Conservation (phyloP, 2,329 filamentous ascomycete genomes). For the Neopestalotiopsis clavispora region DNA sequence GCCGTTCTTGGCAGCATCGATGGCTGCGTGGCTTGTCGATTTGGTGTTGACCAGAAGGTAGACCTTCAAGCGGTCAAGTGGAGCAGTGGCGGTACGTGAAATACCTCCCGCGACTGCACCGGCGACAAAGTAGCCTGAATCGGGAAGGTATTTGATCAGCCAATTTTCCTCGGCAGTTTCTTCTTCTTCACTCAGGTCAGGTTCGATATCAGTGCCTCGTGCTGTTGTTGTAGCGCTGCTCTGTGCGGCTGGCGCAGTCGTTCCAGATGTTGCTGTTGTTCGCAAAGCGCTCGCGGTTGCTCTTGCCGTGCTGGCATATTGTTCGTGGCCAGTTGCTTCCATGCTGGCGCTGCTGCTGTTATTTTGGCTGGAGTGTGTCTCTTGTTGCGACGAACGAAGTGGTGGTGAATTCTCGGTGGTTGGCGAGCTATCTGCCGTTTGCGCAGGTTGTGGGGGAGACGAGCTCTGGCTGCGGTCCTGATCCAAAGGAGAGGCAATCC, state of each 20-base stretch:
- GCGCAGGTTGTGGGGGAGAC: slow-evolving; percentile 25
- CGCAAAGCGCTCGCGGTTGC: slow-evolving; percentile 25
- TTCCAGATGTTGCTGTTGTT: slow-evolving; percentile 25
- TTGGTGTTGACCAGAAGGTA: slow-evolving; percentile 93
- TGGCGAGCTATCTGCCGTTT: slow-evolving; percentile 7
- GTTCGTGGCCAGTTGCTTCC: slow-evolving; percentile 23
- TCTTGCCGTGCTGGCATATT: slow-evolving; percentile 22
- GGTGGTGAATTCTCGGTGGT: background rate
- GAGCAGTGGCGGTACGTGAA: slow-evolving; percentile 92
- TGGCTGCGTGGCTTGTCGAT: slow-evolving; percentile 57
- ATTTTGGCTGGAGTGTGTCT: slow-evolving; percentile 19
- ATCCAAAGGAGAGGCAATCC: slow-evolving; percentile 61
- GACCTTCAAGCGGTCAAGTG: slow-evolving; percentile 95
- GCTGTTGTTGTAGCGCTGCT: slow-evolving; percentile 19
- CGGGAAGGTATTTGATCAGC: slow-evolving; percentile 74
- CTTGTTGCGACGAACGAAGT: slow-evolving; percentile 7
- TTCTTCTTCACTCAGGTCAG: slow-evolving; percentile 38
- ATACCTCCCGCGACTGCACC: slow-evolving; percentile 94
- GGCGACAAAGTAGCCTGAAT: slow-evolving; percentile 97
- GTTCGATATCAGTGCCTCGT: slow-evolving; percentile 33
- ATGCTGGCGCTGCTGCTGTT: slow-evolving; percentile 22
- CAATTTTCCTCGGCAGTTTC: slow-evolving; percentile 47
- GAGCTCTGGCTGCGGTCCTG: slow-evolving; percentile 36
- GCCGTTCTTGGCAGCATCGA: slow-evolving; percentile 73
- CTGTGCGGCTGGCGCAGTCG: slow-evolving; percentile 25